These are phyloP conservation scores for Barnettozyma sucrosica DNA, from an alignment of 805 yeast species.

Conservation along the genomic window DNA sequence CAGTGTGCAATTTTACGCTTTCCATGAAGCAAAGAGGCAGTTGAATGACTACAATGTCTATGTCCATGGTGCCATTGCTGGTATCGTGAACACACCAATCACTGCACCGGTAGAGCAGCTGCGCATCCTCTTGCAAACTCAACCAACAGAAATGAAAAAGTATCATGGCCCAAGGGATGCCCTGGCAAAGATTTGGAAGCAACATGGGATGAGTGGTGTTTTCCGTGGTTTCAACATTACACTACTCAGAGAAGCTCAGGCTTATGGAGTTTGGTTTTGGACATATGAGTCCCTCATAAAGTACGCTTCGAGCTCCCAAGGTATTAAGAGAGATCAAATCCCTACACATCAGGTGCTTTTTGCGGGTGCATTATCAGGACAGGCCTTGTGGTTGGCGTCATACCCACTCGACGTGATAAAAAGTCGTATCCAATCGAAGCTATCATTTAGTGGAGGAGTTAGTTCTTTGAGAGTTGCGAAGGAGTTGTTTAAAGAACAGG, in stretches of 20 bases:
- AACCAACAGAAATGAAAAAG: slow-evolving; percentile 38
- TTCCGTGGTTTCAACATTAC: slow-evolving; percentile 87
- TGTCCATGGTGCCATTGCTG: slow-evolving; percentile 84
- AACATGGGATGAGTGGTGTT: slow-evolving; percentile 74
- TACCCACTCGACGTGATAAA: slow-evolving; percentile 92
- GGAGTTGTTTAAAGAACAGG: slow-evolving; percentile 30
- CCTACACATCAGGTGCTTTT: slow-evolving; percentile 83
- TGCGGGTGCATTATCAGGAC: slow-evolving; percentile 89
- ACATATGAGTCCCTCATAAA: slow-evolving; percentile 86
- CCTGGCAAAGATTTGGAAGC: slow-evolving; percentile 59
- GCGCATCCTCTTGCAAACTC: slow-evolving; percentile 88
- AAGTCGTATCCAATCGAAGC: slow-evolving; percentile 73
- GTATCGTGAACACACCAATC: slow-evolving; percentile 80
- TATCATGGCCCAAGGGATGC: slow-evolving; percentile 79
- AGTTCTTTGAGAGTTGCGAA: slow-evolving; percentile 37
- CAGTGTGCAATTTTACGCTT: slow-evolving; percentile 89
- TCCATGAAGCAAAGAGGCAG: slow-evolving; percentile 78
- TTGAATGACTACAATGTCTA: slow-evolving; percentile 65
- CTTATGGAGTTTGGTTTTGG: slow-evolving; percentile 83
- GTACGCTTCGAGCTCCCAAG: slow-evolving; percentile 30
- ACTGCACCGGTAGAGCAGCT: slow-evolving; percentile 95
- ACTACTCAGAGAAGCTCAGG: slow-evolving; percentile 75
- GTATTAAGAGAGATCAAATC: slow-evolving; percentile 54
- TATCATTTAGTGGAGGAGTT: slow-evolving; percentile 36
- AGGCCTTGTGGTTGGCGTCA: slow-evolving; percentile 74